Evolutionary conservation across 2,329 filamentous ascomycete species (phyloP).

Genomic region (Fusarium anthophilum): DNA sequence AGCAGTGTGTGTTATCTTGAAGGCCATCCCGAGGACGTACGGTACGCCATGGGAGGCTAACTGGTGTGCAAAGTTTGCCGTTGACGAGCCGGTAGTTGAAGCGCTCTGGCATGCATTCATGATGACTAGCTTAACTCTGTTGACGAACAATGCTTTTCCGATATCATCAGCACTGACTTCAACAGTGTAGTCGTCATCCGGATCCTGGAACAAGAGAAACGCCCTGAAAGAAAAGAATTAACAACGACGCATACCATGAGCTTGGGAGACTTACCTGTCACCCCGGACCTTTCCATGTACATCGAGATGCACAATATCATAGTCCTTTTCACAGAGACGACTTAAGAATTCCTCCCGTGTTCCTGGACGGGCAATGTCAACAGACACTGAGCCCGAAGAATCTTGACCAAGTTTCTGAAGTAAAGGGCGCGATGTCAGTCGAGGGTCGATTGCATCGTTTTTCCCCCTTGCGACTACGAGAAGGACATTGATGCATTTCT

Average conservation of each 20-base stretch:
- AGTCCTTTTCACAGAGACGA: neutral
- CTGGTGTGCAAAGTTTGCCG: neutral
- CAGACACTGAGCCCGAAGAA: neutral
- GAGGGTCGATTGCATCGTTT: neutral
- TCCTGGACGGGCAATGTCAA: neutral
- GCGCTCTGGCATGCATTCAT: neutral
- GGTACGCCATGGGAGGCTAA: neutral
- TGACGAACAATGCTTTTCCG: neutral
- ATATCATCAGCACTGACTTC: neutral
- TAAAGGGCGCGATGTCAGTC: neutral
- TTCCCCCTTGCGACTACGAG: neutral
- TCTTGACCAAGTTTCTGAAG: neutral
- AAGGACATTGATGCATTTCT: neutral
- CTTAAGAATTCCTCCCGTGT: neutral
- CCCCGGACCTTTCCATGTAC: neutral
- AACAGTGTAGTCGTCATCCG: neutral
- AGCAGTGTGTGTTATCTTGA: neutral
- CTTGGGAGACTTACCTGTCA: neutral
- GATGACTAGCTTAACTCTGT: neutral
- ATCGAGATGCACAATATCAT: neutral
- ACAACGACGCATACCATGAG: neutral
- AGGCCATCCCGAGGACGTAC: neutral
- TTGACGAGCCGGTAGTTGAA: neutral
- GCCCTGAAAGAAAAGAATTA: neutral
- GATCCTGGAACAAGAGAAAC: neutral